Conservation (phyloP, 805 yeast species). For the Barnettozyma californica region DNA sequence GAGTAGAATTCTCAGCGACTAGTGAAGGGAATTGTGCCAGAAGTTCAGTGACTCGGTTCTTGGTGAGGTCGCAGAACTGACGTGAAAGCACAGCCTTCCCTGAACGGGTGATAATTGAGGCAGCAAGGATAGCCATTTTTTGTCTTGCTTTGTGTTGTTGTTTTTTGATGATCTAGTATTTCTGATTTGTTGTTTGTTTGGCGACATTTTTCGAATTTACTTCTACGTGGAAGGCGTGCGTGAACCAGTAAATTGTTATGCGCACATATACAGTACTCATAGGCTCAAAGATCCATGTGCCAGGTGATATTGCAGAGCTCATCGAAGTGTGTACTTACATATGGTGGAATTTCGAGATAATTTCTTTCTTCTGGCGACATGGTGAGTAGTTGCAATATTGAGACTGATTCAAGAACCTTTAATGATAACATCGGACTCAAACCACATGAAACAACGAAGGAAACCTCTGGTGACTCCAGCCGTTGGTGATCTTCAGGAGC, state of each 20-base stretch:
- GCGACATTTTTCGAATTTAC: conserved; percentile 17
- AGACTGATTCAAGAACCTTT: conserved; percentile 4
- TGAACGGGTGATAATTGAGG: conserved; percentile 87
- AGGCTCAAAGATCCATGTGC: background rate
- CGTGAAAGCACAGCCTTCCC: conserved; percentile 91
- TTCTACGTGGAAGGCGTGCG: conserved; percentile 5
- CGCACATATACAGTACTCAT: background rate
- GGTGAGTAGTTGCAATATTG: conserved; percentile 6
- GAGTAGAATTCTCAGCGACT: conserved; percentile 61
- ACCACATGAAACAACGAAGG: conserved; percentile 15
- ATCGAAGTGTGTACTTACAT: background rate
- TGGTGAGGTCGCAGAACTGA: conserved; percentile 80
- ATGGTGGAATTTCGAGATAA: background rate
- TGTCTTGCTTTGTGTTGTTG: conserved; percentile 1
- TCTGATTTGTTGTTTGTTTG: conserved; percentile 7
- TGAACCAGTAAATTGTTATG: background rate
- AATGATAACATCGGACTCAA: conserved; percentile 13
- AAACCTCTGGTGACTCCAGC: conserved; percentile 3
- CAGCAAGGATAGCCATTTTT: conserved; percentile 79
- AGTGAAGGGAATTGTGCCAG: conserved; percentile 82
- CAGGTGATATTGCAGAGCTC: conserved; percentile 9
- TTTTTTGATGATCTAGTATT: background rate
- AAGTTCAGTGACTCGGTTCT: conserved; percentile 80
- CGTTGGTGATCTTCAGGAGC: background rate
- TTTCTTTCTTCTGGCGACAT: conserved; percentile 7